Percentiles rank a stretch among this genome's conserved stretches.
These are phyloP conservation scores for Moniliophthora roreri DNA, from an alignment of 1,284 basidiomycete species.

Conservation along the genomic window DNA sequence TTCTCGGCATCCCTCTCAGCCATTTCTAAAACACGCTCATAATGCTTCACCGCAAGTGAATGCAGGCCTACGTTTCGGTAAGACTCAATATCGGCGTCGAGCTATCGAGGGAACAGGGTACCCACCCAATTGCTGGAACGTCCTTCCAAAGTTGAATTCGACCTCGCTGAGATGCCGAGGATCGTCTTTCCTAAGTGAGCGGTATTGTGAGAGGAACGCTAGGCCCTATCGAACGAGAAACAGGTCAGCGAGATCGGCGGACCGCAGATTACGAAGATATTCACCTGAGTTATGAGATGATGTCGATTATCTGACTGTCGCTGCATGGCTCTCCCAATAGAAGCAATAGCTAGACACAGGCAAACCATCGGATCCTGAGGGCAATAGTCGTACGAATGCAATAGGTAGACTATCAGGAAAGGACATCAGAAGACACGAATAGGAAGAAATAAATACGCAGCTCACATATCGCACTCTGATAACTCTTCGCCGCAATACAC, in stretches of 20 bases:
- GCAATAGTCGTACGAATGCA: conserved; percentile 85
- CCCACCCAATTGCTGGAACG: conserved; percentile 88
- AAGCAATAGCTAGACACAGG: conserved; percentile 80
- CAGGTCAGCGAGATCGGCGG: background rate
- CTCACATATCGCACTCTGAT: conserved; percentile 89
- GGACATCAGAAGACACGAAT: background rate
- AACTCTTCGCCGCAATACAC: conserved; percentile 82
- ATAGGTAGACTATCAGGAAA: conserved; percentile 69
- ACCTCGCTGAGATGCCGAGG: conserved; percentile 66
- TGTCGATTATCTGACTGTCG: conserved; percentile 94
- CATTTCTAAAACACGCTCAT: conserved; percentile 74
- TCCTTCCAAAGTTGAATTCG: conserved; percentile 90
- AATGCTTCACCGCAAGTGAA: conserved; percentile 81
- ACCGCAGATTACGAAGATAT: conserved; percentile 13
- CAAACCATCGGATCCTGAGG: conserved; percentile 86
- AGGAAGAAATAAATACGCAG: too few species aligned
- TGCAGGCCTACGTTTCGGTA: conserved; percentile 59
- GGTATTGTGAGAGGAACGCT: conserved; percentile 80
- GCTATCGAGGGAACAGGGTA: background rate
- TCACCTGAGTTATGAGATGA: conserved; percentile 78
- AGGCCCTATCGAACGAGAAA: conserved; percentile 53
- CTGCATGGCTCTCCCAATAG: conserved; percentile 87
- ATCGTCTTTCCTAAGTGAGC: conserved; percentile 48
- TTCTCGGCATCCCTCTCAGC: conserved; percentile 57
- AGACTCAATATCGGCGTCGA: too few species aligned